Base-by-base conservation (phyloP, 768 basidiomycete species). In the Mycena indigotica region DNA sequence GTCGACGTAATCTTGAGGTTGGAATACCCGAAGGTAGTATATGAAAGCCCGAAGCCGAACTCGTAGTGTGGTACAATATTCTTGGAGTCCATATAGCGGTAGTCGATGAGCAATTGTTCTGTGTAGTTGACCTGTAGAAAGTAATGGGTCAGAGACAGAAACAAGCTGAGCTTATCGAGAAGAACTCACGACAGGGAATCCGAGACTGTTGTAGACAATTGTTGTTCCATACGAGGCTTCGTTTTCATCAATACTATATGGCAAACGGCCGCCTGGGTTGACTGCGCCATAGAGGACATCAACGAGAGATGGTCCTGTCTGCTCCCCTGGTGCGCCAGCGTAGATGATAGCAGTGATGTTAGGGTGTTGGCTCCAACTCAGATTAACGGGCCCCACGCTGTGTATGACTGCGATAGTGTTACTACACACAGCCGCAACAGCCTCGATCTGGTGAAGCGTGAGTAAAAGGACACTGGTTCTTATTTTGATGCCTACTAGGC, bases 401-500 rank as follows among this genome's bases (percentile, higher is more conserved):
- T 93, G 86, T 2, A 89, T 74, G n/a, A 95, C 82, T 25, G 91
- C 93, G 55, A 95, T 80, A 5, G 89, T 92, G 70, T 91, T 91
- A 62, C 76, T 82, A 72, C 86, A 87, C 1, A 84, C 79, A 3
- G 82, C 77, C 1, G 93, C 91, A 4, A 88, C 86, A 1, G 77
- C 71, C 56, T 80, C 67, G 68, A 78, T 60, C 86, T 78, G 12
- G n/a, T n/a, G n/a, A n/a, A n/a, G n/a, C 23, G 46, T 6, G 46
- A 6, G 28, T 26, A 13, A 67, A 51, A 19, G 70, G 63, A 69
- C 25, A 21, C 35, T 23, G 56, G 21, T 23, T 48, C 21, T 28
- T 2, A 28, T 24, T 41, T 19, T 13, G 16, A 24, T 1, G 23
- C 4, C 41, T 35, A 72, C 75, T 51, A 89, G 70, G 24, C 74